Conservation (phyloP, 768 basidiomycete species). For the Amanita thiersii region DNA sequence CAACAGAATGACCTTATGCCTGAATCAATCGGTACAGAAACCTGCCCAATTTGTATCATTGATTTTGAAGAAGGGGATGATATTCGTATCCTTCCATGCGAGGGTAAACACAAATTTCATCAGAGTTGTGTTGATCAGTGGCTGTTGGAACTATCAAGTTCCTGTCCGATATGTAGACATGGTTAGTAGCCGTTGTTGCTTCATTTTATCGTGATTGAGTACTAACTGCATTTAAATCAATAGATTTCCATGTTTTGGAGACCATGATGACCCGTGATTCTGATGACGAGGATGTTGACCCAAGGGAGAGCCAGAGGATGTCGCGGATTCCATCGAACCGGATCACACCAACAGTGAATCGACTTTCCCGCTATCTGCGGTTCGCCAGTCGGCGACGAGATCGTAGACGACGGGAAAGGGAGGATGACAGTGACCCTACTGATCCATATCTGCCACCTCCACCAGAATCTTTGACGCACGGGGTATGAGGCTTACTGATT, state of each 20-base stretch:
- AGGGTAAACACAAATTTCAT: constrained; percentile 88
- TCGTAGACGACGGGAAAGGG: constrained; percentile 17
- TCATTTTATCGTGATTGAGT: neutral
- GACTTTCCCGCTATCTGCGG: constrained; percentile 52
- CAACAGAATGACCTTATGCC: constrained; percentile 41
- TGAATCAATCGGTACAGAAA: constrained; percentile 68
- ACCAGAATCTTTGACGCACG: constrained; percentile 19
- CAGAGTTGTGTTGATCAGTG: constrained; percentile 88
- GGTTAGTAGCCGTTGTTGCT: constrained; percentile 35
- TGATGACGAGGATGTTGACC: constrained; percentile 14
- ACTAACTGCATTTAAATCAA: constrained; percentile 3
- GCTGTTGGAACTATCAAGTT: constrained; percentile 83
- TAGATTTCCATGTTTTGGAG: constrained; percentile 57
- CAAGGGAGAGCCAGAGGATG: constrained; percentile 10
- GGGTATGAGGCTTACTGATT: neutral
- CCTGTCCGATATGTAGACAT: constrained; percentile 89
- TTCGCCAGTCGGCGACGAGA: constrained; percentile 34
- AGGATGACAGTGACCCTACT: constrained; percentile 18
- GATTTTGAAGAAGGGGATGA: constrained; percentile 95
- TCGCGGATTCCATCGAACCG: constrained; percentile 7
- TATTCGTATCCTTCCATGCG: constrained; percentile 83
- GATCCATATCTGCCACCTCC: constrained; percentile 26
- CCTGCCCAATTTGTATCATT: constrained; percentile 91
- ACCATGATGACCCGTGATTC: constrained; percentile 35
- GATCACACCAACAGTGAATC: constrained; percentile 19